Base-by-base conservation (phyloP, 805 yeast species). In the Kodamaea restingae region DNA sequence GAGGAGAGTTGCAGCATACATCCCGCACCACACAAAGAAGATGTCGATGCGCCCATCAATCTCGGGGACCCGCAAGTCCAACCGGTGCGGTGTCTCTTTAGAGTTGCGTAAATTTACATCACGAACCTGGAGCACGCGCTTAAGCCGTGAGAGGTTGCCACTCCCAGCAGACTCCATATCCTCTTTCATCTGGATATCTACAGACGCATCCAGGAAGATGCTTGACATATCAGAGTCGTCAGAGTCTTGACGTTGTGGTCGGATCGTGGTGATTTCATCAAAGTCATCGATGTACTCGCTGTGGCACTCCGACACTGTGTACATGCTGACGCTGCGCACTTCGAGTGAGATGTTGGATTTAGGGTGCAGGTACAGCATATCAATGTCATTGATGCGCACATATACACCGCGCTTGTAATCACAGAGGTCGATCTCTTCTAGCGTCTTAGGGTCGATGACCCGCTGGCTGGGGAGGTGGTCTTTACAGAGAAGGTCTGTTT, bases 21-120 rank as follows among this genome's bases (percentile, higher is more conserved):
- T 46, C 4, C 52, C 40, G 46, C 73, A 67, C 73, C 73, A 69
- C 4, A 64, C 52, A 35, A 69, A 56, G 43, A 67, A 68, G 29
- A 61, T 58, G 45, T 67, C 72, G 6, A 63, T 36, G 7, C 70
- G 48, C 4, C 65, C 70, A 29, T 67, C 69, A 2, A 66, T 36
- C 38, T 63, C 70, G 1, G 70, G 69, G 4, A 66, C 48, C 7
- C 44, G 39, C 18, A 67, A 49, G 6, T 43, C 35, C 12, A 69
- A 48, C 32, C 56, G 51, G 36, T 59, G 57, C 47, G 49, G 9
- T 32, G 47, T 12, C 20, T 38, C 18, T 15, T 33, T 27, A 7
- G 22, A 20, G 14, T 34, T 38, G 12, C 29, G 27, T 7, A 67
- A 18, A 4, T 35, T 28, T 9, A 64, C 47, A 20, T 60, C 61